These are phyloP conservation scores for Tillandsia fasciculata DNA, from an alignment of 176 grass and related monocot species.

Conservation along the genomic window DNA sequence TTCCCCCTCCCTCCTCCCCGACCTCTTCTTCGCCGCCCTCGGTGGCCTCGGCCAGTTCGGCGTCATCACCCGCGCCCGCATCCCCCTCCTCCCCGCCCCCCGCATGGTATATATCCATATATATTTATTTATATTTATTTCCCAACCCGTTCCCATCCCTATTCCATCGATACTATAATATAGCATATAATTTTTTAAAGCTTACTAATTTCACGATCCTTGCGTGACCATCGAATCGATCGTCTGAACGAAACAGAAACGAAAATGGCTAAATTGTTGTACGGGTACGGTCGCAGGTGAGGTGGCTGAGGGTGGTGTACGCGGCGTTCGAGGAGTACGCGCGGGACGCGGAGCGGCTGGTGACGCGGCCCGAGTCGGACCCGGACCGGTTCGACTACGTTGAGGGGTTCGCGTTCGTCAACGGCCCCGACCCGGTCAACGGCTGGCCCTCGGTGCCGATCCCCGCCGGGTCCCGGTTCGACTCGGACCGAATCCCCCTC, in stretches of 20 bases:
- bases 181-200: neutral
- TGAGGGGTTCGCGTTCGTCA: slow-evolving; percentile 75
- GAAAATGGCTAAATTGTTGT: neutral
- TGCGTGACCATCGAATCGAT: no score
- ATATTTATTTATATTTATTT: no score
- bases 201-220: neutral
- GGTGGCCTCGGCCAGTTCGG: slow-evolving; percentile 97
- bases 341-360: slow-evolving; percentile 72
- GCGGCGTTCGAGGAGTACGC: slow-evolving; percentile 60
- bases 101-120: slow-evolving; percentile 30
- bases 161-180: neutral
- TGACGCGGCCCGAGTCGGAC: slow-evolving; percentile 24
- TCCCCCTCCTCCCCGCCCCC: slow-evolving; percentile 56
- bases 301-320: slow-evolving; percentile 72
- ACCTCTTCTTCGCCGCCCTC: slow-evolving; percentile 82
- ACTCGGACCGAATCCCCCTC: slow-evolving; percentile 36
- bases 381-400: slow-evolving; percentile 62
- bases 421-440: slow-evolving; percentile 58
- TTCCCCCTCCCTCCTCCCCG: slow-evolving; percentile 30
- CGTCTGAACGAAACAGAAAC: no score
- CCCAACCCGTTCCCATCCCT: no score
- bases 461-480: slow-evolving; percentile 35
- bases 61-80: slow-evolving; percentile 76
- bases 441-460: slow-evolving; percentile 76
- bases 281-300: slow-evolving; percentile 33